Conservation (phyloP, 73 alveolate genomes). For the Effrenium voratum region DNA sequence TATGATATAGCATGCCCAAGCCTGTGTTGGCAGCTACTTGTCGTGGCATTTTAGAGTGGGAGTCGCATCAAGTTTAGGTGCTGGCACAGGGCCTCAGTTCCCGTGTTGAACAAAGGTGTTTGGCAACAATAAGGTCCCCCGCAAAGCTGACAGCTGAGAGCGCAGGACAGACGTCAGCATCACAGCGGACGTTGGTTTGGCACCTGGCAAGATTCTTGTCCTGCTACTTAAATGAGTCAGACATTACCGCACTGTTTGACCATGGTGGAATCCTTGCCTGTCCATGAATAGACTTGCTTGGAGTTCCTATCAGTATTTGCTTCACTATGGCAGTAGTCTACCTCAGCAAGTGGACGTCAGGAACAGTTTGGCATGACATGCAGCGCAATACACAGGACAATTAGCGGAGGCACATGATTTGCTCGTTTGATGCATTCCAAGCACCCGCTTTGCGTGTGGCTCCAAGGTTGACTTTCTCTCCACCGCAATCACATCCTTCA, state of each 20-base stretch:
- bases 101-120: background rate
- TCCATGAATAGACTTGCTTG: background rate
- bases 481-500: slow-evolving; percentile 75
- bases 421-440: too few species aligned
- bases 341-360: too few species aligned
- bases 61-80: background rate
- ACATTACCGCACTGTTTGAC: background rate
- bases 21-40: background rate
- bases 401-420: background rate
- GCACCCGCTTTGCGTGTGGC: too few species aligned
- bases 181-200: slow-evolving; percentile 6
- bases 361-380: background rate
- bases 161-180: slow-evolving; percentile 60
- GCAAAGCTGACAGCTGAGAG: background rate
- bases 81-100: background rate
- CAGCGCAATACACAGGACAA: background rate
- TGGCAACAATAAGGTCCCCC: background rate
- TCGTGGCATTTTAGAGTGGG: background rate
- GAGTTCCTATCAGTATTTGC: too few species aligned
- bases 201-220: background rate
- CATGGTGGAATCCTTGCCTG: background rate
- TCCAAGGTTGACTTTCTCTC: slow-evolving; percentile 92
- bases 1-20: background rate
- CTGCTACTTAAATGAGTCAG: too few species aligned
- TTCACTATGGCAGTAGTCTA: too few species aligned